Evolutionary conservation across 2,329 filamentous ascomycete species (phyloP), one percentile per base, ranked within the genome.

Genomic region (Colletotrichum aenigma): DNA sequence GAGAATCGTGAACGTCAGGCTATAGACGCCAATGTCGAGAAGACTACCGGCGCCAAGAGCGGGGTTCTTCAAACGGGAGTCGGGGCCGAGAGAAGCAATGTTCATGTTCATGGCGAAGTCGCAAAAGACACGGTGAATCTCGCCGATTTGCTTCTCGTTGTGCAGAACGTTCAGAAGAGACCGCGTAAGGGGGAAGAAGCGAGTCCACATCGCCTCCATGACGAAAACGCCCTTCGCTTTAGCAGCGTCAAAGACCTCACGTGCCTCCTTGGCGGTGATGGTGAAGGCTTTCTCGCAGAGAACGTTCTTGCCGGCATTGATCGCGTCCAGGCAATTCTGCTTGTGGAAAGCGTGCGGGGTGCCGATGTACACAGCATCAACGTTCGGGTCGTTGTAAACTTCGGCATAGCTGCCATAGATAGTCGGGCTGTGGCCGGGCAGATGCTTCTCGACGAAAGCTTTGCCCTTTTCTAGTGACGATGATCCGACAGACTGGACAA

Each of bases 351-450:
- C 83, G 75, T 88, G 86, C 0, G 87, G 87, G 6, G 84, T 87
- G 36, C 86, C 86, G 52, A 88, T 85, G 77, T 88, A 88, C 62
- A 88, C 80, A n/a, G 86, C 83, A 70, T 88, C 86, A 34, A 88
- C 86, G 7, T 83, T 76, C 0, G 84, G 81, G 71, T 88, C 85
- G 28, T 79, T 77, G 76, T 87, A 88, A 9, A 87, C 82, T 30
- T 85, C 81, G 1, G 81, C 77, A 69, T 88, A 88, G 73, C 80
- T 84, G 6, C 81, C 84, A 48, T 87, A 87, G 15, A 87, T 70
- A 8, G 85, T 84, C 6, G 76, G 72, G 28, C 78, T 71, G 64
- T 79, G 76, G 6, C 79, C 77, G 9, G 74, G 60, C 21, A 81
- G 77, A 66, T 83, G 77, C 74, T 84, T 85, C 15, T 81, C 78